phyloP scores from a whole-genome alignment of 352 stramenopile species.

The Phytophthora quininea region DNA sequence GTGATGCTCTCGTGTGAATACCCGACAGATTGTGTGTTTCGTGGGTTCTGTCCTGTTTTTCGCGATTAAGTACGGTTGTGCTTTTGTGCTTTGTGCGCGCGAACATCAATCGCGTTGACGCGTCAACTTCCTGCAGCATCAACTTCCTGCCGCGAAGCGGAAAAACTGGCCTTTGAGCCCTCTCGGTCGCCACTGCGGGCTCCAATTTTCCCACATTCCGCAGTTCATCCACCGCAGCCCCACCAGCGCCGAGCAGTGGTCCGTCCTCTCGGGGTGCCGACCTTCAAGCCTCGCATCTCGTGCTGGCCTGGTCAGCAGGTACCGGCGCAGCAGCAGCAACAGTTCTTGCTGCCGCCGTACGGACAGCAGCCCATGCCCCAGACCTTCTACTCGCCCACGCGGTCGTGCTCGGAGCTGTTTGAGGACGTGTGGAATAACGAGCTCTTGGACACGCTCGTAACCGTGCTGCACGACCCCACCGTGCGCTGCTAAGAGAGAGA shows the following conservation, averaged over 20 bases:
- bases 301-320: slow-evolving; percentile 27
- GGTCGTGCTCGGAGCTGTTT: slow-evolving; percentile 38
- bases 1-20: neutral
- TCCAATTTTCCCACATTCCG: neutral
- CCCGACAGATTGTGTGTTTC: neutral
- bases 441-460: slow-evolving; percentile 48
- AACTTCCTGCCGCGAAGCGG: too few species aligned
- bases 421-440: slow-evolving; percentile 52
- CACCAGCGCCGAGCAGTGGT: slow-evolving; percentile 39
- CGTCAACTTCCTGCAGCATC: neutral
- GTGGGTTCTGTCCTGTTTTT: neutral
- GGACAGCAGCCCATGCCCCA: slow-evolving; percentile 22
- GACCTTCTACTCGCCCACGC: slow-evolving; percentile 29
- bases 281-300: slow-evolving; percentile 26
- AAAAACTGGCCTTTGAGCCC: too few species aligned
- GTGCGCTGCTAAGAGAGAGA: slow-evolving; percentile 26
- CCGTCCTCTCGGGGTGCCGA: slow-evolving; percentile 13
- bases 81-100: neutral
- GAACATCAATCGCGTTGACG: neutral
- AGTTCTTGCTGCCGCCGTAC: slow-evolving; percentile 22
- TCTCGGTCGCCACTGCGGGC: too few species aligned
- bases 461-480: slow-evolving; percentile 42
- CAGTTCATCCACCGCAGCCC: slow-evolving; percentile 33
- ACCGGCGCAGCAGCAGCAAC: slow-evolving; percentile 18
- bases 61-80: neutral